phyloP scores from a whole-genome alignment of 257 asterid genomes.

The Penstemon newberryi region DNA sequence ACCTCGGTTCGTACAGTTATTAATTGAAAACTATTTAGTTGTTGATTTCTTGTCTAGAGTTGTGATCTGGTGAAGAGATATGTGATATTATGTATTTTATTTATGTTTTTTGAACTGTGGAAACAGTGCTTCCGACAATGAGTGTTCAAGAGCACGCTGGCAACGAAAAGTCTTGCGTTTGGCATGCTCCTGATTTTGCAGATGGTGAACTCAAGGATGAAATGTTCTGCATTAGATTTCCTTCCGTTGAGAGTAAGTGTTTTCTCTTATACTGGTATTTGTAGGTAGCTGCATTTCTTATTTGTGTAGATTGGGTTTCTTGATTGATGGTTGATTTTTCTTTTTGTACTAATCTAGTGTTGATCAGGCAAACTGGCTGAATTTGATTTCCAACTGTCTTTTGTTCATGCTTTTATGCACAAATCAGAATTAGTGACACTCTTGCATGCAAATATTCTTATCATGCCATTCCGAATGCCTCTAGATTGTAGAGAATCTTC shows the following conservation, averaged over 20 bases:
- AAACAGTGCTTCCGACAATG: slow-evolving; percentile 43
- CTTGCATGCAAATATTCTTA: no score
- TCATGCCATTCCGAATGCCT: no score
- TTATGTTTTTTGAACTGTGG: not conserved
- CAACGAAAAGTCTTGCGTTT: slow-evolving; percentile 54
- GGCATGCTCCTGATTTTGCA: slow-evolving; percentile 64
- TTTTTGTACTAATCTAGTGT: no score
- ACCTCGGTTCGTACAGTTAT: slow-evolving; percentile 5
- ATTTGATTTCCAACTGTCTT: no score
- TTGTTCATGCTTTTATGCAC: no score
- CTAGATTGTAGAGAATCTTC: no score
- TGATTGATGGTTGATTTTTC: no score
- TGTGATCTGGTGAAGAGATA: not conserved
- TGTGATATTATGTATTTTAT: not conserved
- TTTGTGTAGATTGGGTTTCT: no score
- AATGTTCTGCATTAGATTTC: slow-evolving; percentile 48
- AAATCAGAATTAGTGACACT: no score
- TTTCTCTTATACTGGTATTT: no score
- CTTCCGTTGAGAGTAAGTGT: slow-evolving; percentile 43
- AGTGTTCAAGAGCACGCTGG: slow-evolving; percentile 52
- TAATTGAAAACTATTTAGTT: not conserved
- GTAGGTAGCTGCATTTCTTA: no score
- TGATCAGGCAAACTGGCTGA: no score
- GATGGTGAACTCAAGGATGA: slow-evolving; percentile 55
- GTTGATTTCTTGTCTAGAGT: not conserved